A percentile compares a stretch with the other conserved stretches of the same genome.
phyloP scores from a whole-genome alignment of 805 yeast species.

The Ogataea paraovalis region DNA sequence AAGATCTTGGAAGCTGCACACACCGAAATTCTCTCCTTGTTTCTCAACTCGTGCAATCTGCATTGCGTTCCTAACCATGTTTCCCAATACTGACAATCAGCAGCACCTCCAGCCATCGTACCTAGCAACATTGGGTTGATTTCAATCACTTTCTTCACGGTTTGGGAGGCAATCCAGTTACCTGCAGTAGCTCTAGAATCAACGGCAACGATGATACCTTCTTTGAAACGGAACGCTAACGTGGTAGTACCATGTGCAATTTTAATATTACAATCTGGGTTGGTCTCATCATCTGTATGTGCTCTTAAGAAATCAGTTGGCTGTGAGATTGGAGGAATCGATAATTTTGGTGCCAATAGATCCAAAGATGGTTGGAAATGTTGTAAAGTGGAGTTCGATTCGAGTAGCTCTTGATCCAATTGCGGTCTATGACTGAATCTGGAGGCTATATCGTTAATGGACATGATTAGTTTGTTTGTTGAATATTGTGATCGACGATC shows the following conservation, averaged over 20 bases:
- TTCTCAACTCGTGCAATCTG: slow-evolving; percentile 88
- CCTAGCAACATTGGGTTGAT: slow-evolving; percentile 94
- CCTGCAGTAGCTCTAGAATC: slow-evolving; percentile 99
- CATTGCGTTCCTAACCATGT: slow-evolving; percentile 98
- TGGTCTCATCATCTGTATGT: slow-evolving; percentile 92
- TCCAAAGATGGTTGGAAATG: slow-evolving; percentile 13
- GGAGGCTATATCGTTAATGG: slow-evolving; percentile 28
- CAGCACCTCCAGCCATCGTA: slow-evolving; percentile 99
- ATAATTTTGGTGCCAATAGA: slow-evolving; percentile 53
- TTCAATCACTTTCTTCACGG: slow-evolving; percentile 95
- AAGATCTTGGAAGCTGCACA: slow-evolving; percentile 96
- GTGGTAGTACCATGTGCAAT: slow-evolving; percentile 99
- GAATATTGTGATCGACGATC: no score
- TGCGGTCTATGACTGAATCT: slow-evolving; percentile 25
- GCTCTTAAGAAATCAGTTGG: slow-evolving; percentile 94
- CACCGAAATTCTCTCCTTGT: slow-evolving; percentile 90
- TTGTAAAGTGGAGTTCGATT: slow-evolving; percentile 15
- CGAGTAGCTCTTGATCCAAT: slow-evolving; percentile 22
- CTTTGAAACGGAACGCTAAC: slow-evolving; percentile 91
- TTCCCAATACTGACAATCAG: slow-evolving; percentile 99
- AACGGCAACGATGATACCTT: slow-evolving; percentile 93
- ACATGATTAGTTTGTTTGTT: slow-evolving; percentile 15
- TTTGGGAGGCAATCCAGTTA: slow-evolving; percentile 95
- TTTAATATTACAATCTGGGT: slow-evolving; percentile 92
- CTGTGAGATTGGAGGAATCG: slow-evolving; percentile 78